Percentiles rank a stretch among this genome's conserved stretches.
phyloP scores from a whole-genome alignment of 2,329 filamentous ascomycete genomes.

The Xenoacremonium recifei region DNA sequence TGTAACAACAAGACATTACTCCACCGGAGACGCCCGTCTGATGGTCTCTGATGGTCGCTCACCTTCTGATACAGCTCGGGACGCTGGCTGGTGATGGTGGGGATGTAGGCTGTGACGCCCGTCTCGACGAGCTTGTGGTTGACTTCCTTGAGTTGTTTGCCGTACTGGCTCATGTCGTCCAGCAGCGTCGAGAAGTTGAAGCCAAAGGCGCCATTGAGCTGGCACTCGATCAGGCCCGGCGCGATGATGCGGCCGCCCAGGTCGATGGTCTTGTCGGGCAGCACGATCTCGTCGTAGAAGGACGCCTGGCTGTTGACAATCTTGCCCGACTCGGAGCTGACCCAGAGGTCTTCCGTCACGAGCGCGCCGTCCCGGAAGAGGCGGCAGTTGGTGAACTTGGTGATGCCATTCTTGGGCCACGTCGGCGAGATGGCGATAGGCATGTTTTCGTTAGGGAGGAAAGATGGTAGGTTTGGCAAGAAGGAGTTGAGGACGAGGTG shows the following conservation, averaged over 20 bases:
- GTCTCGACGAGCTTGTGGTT: conserved; percentile 72
- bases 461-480: conserved; percentile 4
- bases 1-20: conserved; percentile 16
- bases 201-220: conserved; percentile 88
- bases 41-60: no score
- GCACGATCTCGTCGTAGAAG: conserved; percentile 66
- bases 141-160: conserved; percentile 67
- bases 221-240: conserved; percentile 85
- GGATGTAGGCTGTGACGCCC: conserved; percentile 84
- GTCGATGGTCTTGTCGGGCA: conserved; percentile 74
- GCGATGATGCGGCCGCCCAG: conserved; percentile 80
- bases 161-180: conserved; percentile 66
- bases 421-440: conserved; percentile 45
- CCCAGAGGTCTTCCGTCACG: conserved; percentile 81
- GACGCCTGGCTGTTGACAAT: conserved; percentile 69
- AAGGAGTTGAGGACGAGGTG: background rate
- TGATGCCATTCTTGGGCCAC: conserved; percentile 56
- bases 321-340: conserved; percentile 77
- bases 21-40: conserved; percentile 11
- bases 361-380: conserved; percentile 67
- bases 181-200: conserved; percentile 86
- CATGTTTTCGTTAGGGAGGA: conserved; percentile 34
- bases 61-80: conserved; percentile 81
- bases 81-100: conserved; percentile 78
- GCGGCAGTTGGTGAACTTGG: conserved; percentile 87